Base-by-base conservation (phyloP, 495 filamentous ascomycete genomes). In the Aspergillus leporis region DNA sequence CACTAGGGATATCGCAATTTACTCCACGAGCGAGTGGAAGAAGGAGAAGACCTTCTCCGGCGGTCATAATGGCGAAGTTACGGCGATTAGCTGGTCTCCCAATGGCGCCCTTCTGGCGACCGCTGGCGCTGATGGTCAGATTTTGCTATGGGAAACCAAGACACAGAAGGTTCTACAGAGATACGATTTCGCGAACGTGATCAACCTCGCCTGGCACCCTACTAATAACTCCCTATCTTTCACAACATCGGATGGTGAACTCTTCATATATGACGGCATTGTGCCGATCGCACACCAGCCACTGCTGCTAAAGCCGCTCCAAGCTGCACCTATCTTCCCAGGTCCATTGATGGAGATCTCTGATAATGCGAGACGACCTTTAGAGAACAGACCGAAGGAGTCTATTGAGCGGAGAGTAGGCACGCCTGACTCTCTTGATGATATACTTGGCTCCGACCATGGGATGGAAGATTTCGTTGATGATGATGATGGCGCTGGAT, bases 401-500 rank as follows among this genome's bases (percentile, higher is more conserved):
- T 62, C 64, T 57, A 74, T 60, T 56, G 75, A 71, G 70, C 73
- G 53, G 70, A 79, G 56, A 56, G 64, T 70, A 46, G 78, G 78
- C 5, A 78, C 80, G 4, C 81, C 78, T 0, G 83, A 87, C 60
- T 83, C 84, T 5, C 65, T 89, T 10, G 86, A 88, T 68, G 83
- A 84, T 57, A 76, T 85, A 19, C 69, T 83, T 2, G 80, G 76
- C 19, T 70, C 69, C 1, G 73, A 74, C 56, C 77, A 78, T 21
- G 80, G 77, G 6, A 79, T 89, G 62, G 89, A 88, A 32, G 92
- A 89, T 64, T 98, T 97, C 67, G 88, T 98, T 2, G 87, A 89
- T 0, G 93, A 98, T 70, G 94, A 98, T 63, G 94, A 98, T 66
- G 92, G 91, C n/a, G 92, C 90, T 19, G 94, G 93, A 32, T 96